A percentile compares a stretch with the other conserved stretches of the same genome.
phyloP scores from a whole-genome alignment of 108 stramenopile genomes.

The Bacterosira constricta region DNA sequence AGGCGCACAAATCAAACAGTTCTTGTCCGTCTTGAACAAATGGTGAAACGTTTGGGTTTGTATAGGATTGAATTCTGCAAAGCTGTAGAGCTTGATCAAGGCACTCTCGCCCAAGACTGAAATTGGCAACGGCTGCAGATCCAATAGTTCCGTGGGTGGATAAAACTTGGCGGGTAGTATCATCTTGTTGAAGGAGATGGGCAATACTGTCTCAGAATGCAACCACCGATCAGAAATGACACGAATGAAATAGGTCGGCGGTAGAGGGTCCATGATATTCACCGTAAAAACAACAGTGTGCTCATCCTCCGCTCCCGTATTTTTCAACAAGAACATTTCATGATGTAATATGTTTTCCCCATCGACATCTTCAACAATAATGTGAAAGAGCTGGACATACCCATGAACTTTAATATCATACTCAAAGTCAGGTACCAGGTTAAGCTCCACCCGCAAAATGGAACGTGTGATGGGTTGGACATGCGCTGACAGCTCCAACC shows the following conservation, averaged over 20 bases:
- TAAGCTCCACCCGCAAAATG: conserved; percentile 93
- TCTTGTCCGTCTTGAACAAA: conserved; percentile 90
- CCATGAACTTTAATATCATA: conserved; percentile 94
- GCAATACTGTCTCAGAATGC: conserved; percentile 89
- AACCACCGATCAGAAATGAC: conserved; percentile 98
- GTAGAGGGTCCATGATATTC: conserved; percentile 93
- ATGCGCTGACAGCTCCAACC: conserved; percentile 90
- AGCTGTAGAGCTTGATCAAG: conserved; percentile 70
- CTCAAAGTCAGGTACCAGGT: conserved; percentile 90
- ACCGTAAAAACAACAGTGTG: conserved; percentile 92
- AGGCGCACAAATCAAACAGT: conserved; percentile 95
- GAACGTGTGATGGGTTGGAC: conserved; percentile 98
- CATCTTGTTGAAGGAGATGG: conserved; percentile 95
- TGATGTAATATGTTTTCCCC: conserved; percentile 95
- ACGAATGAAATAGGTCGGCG: conserved; percentile 95
- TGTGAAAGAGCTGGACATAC: conserved; percentile 89
- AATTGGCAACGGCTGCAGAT: conserved; percentile 93
- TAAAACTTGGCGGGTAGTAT: conserved; percentile 96
- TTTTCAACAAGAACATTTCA: conserved; percentile 89
- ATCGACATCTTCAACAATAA: conserved; percentile 97
- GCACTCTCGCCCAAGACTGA: conserved; percentile 80
- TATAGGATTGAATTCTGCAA: conserved; percentile 94
- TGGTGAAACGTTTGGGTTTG: conserved; percentile 98
- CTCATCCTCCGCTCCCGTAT: conserved; percentile 80
- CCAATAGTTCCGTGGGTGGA: conserved; percentile 95